Base-by-base conservation (phyloP, 2,329 filamentous ascomycete genomes). In the Nemania diffusa region DNA sequence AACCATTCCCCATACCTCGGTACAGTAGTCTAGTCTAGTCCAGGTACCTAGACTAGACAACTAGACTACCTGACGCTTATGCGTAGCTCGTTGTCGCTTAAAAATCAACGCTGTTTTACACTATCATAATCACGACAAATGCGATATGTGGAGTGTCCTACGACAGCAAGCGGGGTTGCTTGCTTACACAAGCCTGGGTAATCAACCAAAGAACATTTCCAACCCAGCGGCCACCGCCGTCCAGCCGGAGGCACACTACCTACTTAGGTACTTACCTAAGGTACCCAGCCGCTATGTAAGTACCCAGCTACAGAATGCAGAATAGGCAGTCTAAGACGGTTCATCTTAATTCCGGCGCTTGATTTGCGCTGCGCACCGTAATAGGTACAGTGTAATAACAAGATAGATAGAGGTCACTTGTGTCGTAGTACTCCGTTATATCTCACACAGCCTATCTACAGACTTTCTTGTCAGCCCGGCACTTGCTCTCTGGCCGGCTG, bases 181-280 rank as follows among this genome's bases (percentile, higher is more conserved):
- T 75, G 73, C 73, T 75, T 73, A 75, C 73, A 73, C 66, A 74
- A 72, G 56, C 67, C 69, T 74, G 66, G 62, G 71, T 75, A 75
- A 75, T 74, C 70, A 71, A 62, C 1, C 13, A 60, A 29, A 13
- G 11, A 40, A 40, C 37, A 17, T 40, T 40, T 15, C 5, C 37
- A 40, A 40, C 37, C 17, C 37, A 40, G n/a, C 17, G 37, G 5
- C 11, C 32, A 34, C 13, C 9, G 32, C 29, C 52, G 11, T 37
- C 52, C 32, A 13, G 8, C 32, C 32, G 29, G 22, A 32, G 11
- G 8, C 26, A 40, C 2, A 40, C 37, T 17, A 40, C 15, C 37
- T 40, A 40, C 37, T 6, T 44, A n/a, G n/a, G n/a, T n/a, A n/a
- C n/a, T n/a, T n/a, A n/a, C 17, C 40, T 44, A 5, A 44, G 15